A percentile compares a stretch with the other conserved stretches of the same genome.
These are phyloP conservation scores for Epichloe scottii DNA, from an alignment of 2,329 filamentous ascomycete species.

Conservation along the genomic window DNA sequence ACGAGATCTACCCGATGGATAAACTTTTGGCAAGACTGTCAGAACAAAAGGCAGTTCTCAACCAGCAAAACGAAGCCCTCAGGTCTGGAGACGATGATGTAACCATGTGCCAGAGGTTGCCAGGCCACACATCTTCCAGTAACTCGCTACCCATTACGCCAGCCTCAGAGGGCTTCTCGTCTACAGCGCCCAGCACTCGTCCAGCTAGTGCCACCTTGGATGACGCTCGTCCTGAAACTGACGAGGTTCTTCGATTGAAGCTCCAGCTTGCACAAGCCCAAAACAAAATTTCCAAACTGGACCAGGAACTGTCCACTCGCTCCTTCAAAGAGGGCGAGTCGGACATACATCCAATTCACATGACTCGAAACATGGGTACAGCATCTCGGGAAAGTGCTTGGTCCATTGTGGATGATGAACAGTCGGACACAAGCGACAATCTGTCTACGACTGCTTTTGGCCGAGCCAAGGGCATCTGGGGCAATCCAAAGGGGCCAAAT, in stretches of 20 bases:
- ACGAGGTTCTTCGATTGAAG: conserved; percentile 57
- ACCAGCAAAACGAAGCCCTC: conserved; percentile 44
- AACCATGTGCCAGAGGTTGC: conserved; percentile 17
- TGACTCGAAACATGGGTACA: conserved; percentile 10
- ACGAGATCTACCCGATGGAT: conserved; percentile 48
- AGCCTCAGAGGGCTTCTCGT: conserved; percentile 40
- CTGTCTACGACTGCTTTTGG: conserved; percentile 38
- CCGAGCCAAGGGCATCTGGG: conserved; percentile 45
- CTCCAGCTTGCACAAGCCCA: conserved; percentile 59
- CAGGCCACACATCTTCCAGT: conserved; percentile 38
- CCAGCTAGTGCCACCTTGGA: conserved; percentile 39
- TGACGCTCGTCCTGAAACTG: conserved; percentile 27
- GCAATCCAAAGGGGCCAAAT: conserved; percentile 28
- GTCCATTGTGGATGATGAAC: conserved; percentile 40
- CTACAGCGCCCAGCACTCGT: conserved; percentile 35
- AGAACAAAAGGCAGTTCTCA: conserved; percentile 53
- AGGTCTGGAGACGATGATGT: conserved; percentile 28
- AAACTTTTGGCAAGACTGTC: conserved; percentile 60
- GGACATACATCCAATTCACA: conserved; percentile 12
- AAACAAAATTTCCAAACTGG: conserved; percentile 56
- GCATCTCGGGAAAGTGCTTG: conserved; percentile 34
- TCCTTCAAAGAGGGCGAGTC: conserved; percentile 41
- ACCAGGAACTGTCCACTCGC: conserved; percentile 55
- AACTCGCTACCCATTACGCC: conserved; percentile 52
- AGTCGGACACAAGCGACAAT: conserved; percentile 44